A percentile compares a stretch with the other conserved stretches of the same genome.
Conservation (phyloP, 345 rosid genomes). For the Rhodamnia argentea region DNA sequence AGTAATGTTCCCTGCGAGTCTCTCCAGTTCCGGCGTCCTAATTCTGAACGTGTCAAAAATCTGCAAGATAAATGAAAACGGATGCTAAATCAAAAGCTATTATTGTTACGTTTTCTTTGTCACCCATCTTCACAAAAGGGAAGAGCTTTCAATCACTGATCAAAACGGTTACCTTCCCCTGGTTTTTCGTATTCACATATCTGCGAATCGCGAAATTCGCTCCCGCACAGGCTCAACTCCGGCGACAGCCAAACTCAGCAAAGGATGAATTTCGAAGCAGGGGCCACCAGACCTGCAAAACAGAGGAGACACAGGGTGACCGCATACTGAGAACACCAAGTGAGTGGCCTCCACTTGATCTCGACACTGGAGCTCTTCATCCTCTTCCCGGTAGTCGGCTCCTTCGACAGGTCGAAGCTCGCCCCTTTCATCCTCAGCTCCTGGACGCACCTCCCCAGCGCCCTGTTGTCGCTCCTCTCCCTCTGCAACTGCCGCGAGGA, state of each 20-base stretch:
- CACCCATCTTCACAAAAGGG: background rate
- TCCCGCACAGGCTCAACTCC: background rate
- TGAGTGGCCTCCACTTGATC: slow-evolving; percentile 86
- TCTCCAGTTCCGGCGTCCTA: background rate
- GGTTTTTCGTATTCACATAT: background rate
- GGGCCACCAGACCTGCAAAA: slow-evolving; percentile 51
- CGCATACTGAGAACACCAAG: slow-evolving; percentile 66
- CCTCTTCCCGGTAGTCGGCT: slow-evolving; percentile 65
- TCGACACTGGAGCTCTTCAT: slow-evolving; percentile 96
- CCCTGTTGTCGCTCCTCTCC: slow-evolving; percentile 59
- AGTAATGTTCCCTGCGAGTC: background rate
- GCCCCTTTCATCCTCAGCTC: slow-evolving; percentile 95
- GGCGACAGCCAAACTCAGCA: slow-evolving; percentile 10
- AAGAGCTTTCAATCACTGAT: background rate
- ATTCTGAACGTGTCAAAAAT: background rate
- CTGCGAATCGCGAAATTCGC: background rate
- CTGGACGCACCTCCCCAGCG: slow-evolving; percentile 58
- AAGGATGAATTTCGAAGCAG: slow-evolving; percentile 57
- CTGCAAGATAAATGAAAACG: background rate
- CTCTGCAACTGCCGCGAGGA: slow-evolving; percentile 56
- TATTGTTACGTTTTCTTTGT: background rate
- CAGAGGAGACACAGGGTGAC: slow-evolving; percentile 56
- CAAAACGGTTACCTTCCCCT: background rate
- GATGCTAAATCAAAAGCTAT: background rate
- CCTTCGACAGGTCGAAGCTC: slow-evolving; percentile 83